phyloP scores from a whole-genome alignment of 129 eudicot species.

The Silybum marianum region DNA sequence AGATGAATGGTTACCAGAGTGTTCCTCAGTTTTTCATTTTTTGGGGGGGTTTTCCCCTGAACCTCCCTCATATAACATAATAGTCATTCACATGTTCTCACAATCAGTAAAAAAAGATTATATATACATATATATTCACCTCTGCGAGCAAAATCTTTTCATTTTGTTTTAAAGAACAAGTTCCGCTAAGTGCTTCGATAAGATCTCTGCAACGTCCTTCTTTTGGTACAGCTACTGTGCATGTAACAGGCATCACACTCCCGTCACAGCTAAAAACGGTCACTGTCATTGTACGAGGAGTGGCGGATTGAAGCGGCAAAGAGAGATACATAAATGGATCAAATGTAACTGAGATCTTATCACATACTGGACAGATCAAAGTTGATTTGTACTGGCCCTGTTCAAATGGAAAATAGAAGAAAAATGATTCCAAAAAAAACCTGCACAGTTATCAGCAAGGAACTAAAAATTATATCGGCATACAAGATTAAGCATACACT shows the following conservation, averaged over 20 bases:
- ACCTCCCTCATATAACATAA: background rate
- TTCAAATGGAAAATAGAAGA: constrained; percentile 27
- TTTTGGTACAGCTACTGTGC: constrained; percentile 76
- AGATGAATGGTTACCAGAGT: too few relatives aligned
- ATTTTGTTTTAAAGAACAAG: constrained; percentile 63
- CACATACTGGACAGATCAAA: constrained; percentile 84
- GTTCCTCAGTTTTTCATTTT: too few relatives aligned
- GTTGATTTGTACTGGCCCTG: constrained; percentile 99
- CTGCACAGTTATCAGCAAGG: constrained; percentile 6
- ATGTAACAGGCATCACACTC: constrained; percentile 71
- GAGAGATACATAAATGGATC: constrained; percentile 99
- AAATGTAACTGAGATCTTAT: constrained; percentile 80
- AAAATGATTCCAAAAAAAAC: background rate
- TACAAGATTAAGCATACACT: background rate
- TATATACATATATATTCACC: constrained; percentile 37
- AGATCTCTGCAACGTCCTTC: constrained; percentile 80
- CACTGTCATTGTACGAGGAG: constrained; percentile 72
- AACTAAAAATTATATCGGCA: background rate
- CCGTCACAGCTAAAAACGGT: constrained; percentile 84
- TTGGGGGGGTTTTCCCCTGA: too few relatives aligned
- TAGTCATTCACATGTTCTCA: background rate
- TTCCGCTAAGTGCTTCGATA: constrained; percentile 68
- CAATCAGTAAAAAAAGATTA: background rate
- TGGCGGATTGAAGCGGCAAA: constrained; percentile 82
- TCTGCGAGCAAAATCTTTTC: constrained; percentile 90